Conservation (phyloP, 1,284 basidiomycete genomes). For the Macrocystidia cucumis region DNA sequence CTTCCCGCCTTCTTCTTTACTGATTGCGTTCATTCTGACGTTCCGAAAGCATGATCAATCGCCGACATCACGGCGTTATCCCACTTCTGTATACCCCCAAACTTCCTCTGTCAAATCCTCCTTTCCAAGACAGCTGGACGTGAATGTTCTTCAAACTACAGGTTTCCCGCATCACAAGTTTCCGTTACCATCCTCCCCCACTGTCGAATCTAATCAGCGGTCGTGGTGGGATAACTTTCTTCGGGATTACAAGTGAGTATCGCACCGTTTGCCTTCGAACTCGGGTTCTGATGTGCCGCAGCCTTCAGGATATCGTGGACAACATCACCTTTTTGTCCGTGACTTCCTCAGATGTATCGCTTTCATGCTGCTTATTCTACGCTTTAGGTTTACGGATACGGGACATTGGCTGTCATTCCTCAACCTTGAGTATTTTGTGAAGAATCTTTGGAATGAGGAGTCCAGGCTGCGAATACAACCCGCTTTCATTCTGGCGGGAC, state of each 20-base stretch:
- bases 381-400: slow-evolving; percentile 35
- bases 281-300: slow-evolving; percentile 16
- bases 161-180: slow-evolving; percentile 23
- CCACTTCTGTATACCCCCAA: slow-evolving; percentile 22
- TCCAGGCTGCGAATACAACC: slow-evolving; percentile 55
- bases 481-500: slow-evolving; percentile 54
- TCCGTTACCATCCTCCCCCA: slow-evolving; percentile 29
- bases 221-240: slow-evolving; percentile 63
- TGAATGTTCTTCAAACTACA: slow-evolving; percentile 24
- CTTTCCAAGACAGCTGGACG: slow-evolving; percentile 26
- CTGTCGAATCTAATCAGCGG: slow-evolving; percentile 36
- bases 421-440: slow-evolving; percentile 45
- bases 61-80: slow-evolving; percentile 15
- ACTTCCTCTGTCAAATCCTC: slow-evolving; percentile 22
- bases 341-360: neutral
- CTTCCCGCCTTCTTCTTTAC: slow-evolving; percentile 1
- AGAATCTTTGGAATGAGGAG: slow-evolving; percentile 41
- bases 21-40: slow-evolving; percentile 1
- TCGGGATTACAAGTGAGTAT: slow-evolving; percentile 34
- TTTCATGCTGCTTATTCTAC: slow-evolving; percentile 1
- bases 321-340: slow-evolving; percentile 52
- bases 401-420: slow-evolving; percentile 62
- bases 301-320: slow-evolving; percentile 40
- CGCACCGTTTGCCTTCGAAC: slow-evolving; percentile 1
- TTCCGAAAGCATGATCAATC: slow-evolving; percentile 13